phyloP scores from a whole-genome alignment of 2,329 filamentous ascomycete genomes.

The Fusarium sp. region DNA sequence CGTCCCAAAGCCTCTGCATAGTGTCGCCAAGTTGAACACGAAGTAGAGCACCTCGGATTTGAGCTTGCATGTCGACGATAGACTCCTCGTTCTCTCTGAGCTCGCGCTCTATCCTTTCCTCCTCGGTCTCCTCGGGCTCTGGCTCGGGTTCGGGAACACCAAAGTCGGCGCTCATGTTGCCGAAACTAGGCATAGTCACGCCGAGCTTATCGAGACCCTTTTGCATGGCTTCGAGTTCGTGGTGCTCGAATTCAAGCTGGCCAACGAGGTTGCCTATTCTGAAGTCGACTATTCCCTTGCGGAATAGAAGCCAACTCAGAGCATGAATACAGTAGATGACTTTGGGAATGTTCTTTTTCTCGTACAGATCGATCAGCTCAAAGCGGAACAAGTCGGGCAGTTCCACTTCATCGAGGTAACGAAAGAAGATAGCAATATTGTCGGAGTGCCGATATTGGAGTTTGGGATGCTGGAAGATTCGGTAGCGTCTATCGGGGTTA shows the following conservation, averaged over 20 bases:
- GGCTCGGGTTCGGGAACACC: constrained; percentile 81
- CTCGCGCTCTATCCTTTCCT: constrained; percentile 87
- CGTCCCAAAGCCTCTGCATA: constrained; percentile 93
- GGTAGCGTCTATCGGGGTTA: constrained; percentile 78
- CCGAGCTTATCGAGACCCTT: constrained; percentile 97
- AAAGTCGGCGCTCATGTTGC: constrained; percentile 96
- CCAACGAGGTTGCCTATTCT: constrained; percentile 97
- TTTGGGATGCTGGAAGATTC: constrained; percentile 87
- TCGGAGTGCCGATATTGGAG: constrained; percentile 96
- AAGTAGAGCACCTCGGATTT: constrained; percentile 83
- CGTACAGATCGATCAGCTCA: constrained; percentile 96
- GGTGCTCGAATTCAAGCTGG: constrained; percentile 96
- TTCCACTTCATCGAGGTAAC: constrained; percentile 90
- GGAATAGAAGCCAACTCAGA: constrained; percentile 95
- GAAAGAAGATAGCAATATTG: constrained; percentile 97
- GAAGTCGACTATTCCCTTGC: constrained; percentile 94
- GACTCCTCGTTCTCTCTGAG: constrained; percentile 79
- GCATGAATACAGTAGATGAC: constrained; percentile 99
- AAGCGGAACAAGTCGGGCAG: constrained; percentile 96
- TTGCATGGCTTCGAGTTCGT: constrained; percentile 96
- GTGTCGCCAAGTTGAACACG: constrained; percentile 81
- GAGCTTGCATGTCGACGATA: constrained; percentile 86
- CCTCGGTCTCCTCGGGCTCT: constrained; percentile 87
- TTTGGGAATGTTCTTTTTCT: constrained; percentile 99
- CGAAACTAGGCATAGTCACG: constrained; percentile 96